Conservation (phyloP, 306 rosid species). For the Corylus avellana region DNA sequence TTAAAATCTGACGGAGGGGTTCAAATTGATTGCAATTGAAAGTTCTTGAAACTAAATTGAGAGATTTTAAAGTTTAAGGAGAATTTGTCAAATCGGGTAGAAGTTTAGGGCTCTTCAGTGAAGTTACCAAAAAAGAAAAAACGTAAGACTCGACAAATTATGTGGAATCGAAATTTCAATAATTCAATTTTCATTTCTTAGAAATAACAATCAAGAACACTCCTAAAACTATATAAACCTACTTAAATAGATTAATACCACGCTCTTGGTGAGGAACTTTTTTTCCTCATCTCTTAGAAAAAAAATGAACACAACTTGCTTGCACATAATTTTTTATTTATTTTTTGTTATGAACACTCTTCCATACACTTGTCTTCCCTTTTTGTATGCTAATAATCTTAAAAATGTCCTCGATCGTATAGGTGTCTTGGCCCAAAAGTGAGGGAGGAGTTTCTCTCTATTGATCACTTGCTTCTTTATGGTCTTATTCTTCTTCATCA, state of each 20-base stretch:
- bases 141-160: no score
- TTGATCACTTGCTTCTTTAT: slow-evolving; percentile 13
- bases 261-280: slow-evolving; percentile 34
- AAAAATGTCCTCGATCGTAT: slow-evolving; percentile 30
- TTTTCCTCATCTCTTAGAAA: slow-evolving; percentile 28
- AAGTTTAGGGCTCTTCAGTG: no score
- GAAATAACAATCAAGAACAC: not conserved
- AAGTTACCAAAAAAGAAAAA: no score
- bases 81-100: no score
- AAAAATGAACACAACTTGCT: slow-evolving; percentile 23
- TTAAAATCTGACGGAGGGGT: no score
- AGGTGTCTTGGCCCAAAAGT: slow-evolving; percentile 35
- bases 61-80: no score
- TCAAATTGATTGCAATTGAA: no score
- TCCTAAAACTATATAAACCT: slow-evolving; percentile 23
- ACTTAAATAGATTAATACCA: slow-evolving; percentile 33
- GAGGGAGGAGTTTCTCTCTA: slow-evolving; percentile 23
- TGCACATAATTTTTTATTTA: not conserved
- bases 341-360: slow-evolving; percentile 24
- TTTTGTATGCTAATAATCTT: slow-evolving; percentile 21
- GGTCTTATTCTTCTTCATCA: slow-evolving; percentile 5
- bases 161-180: no score
- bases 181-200: not conserved
- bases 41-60: no score
- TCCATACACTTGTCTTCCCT: slow-evolving; percentile 46